Evolutionary conservation across 2,329 filamentous ascomycete species (phyloP), one percentile per base, ranked within the genome.

Genomic region (Emmonsia crescens): DNA sequence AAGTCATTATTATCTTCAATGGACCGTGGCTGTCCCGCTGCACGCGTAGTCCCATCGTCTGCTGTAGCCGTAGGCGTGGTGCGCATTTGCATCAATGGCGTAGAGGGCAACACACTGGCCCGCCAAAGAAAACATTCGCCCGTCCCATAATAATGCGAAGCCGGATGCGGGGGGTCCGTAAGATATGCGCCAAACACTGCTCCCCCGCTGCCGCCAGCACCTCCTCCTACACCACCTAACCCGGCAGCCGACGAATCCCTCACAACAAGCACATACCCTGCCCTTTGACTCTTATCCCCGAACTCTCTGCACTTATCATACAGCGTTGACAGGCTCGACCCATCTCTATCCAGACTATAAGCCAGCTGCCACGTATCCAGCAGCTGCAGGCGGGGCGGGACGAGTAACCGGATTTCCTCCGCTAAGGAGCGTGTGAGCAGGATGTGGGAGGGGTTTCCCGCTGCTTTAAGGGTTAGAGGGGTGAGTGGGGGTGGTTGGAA

Each of bases 51-150:
- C 5, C 24, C 29, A 31, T 59, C 36, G 9, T 16, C 21, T 14
- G 54, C 9, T 27, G 27, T 56, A 56, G 54, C 21, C 9, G 29
- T 60, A 54, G 46, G 27, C 54, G 44, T 63, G 38, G 19, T 54
- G 31, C 42, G 49, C 61, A 57, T 60, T 33, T 65, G 64, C 31
- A 73, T 58, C 42, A 77, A 68, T 19, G 76, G 75, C 9, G 78
- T 70, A 0, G 84, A 76, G 1, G 85, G 79, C 40, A 92, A 78
- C 3, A 88, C 76, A 52, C 85, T 85, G 0, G 89, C 88, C 56
- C 89, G 85, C 90, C 90, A 95, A 65, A 95, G 83, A 74, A 95
- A 99, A 76, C 93, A 97, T 75, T 99, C 94, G 69, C 94, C 94
- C 14, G 91, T 96, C 69, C 94, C 94, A 74, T 89, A 99, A 79